These are phyloP conservation scores for Tephrocybe sp. DNA, from an alignment of 768 basidiomycete species.

Conservation along the genomic window DNA sequence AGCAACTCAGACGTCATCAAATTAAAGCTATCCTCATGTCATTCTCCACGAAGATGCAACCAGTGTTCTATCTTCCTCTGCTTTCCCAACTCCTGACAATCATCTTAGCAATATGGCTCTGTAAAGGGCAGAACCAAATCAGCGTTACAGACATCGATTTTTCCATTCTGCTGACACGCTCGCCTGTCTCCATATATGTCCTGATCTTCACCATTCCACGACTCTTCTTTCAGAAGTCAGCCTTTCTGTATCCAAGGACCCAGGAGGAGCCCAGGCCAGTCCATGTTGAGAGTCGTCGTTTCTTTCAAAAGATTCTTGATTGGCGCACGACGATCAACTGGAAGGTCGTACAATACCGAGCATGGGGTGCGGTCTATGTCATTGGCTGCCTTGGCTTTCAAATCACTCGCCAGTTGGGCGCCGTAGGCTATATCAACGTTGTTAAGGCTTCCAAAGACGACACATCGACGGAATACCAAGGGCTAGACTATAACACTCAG, in stretches of 20 bases:
- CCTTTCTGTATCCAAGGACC: background rate
- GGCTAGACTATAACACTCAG: background rate
- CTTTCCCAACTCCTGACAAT: background rate
- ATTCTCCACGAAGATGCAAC: background rate
- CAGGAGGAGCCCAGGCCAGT: background rate
- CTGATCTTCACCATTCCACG: constrained; percentile 1
- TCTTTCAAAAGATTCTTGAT: background rate
- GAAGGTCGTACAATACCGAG: background rate
- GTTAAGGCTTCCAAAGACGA: background rate
- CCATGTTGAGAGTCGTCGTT: too few relatives aligned
- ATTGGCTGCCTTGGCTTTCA: background rate
- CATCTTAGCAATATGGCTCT: background rate
- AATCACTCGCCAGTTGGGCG: background rate
- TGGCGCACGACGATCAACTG: background rate
- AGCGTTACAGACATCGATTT: background rate
- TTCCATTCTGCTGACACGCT: background rate
- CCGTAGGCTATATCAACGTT: background rate
- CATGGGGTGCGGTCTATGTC: background rate
- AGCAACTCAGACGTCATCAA: background rate
- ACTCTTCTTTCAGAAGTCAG: background rate
- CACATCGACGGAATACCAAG: background rate
- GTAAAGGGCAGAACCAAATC: background rate
- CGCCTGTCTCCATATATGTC: background rate
- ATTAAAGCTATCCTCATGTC: background rate
- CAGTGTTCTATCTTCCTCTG: background rate